Evolutionary conservation across 148 eudicot species (phyloP).

Genomic region (Rhododendron henanense): DNA sequence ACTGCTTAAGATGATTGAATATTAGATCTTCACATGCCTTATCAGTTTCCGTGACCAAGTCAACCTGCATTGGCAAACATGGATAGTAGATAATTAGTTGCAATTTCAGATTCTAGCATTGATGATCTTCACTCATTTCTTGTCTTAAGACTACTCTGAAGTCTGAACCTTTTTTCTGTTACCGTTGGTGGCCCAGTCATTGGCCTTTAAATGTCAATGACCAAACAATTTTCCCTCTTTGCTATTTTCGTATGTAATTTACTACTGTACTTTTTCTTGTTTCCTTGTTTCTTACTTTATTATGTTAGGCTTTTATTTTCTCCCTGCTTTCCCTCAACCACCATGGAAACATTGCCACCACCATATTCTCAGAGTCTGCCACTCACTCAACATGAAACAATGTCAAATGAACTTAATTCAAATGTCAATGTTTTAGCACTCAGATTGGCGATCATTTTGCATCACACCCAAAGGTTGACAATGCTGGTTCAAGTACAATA

Average conservation of each 20-base stretch:
- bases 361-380: no score
- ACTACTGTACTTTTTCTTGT: background rate
- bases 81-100: background rate
- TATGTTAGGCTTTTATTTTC: background rate
- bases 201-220: background rate
- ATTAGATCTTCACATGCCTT: slow-evolving; percentile 90
- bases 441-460: background rate
- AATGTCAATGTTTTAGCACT: background rate
- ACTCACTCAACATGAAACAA: background rate
- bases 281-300: background rate
- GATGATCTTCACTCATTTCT: background rate
- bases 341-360: background rate
- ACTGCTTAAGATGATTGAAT: slow-evolving; percentile 70
- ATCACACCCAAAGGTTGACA: background rate
- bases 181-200: background rate
- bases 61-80: slow-evolving; percentile 51
- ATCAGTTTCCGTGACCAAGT: slow-evolving; percentile 96
- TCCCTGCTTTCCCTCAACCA: background rate
- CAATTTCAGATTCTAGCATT: background rate
- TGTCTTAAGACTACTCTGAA: background rate
- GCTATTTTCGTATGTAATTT: background rate
- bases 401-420: background rate
- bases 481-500: background rate
- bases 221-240: background rate
- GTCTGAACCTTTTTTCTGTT: background rate